Percentiles rank a stretch among this genome's conserved stretches.
These are phyloP conservation scores for Aphanomyces astaci DNA, from an alignment of 352 stramenopile species.

Conservation along the genomic window DNA sequence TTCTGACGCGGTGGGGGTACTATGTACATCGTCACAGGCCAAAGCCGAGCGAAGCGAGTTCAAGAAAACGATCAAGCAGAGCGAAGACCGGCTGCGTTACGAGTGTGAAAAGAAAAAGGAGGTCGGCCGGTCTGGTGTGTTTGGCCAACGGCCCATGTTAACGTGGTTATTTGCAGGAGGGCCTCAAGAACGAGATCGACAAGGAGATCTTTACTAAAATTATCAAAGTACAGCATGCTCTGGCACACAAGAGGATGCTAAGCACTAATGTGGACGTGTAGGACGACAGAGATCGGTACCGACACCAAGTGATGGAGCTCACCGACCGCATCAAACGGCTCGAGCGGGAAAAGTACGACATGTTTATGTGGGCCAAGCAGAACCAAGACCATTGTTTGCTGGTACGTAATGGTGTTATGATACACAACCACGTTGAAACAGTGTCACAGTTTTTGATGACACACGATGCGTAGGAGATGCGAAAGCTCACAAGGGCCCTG, in stretches of 20 bases:
- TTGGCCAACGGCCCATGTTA: background rate
- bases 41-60: constrained; percentile 71
- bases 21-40: no score
- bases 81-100: constrained; percentile 44
- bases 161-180: constrained; percentile 35
- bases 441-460: no score
- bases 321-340: constrained; percentile 56
- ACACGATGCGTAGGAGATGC: constrained; percentile 57
- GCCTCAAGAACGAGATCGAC: constrained; percentile 72
- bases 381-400: constrained; percentile 61
- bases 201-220: constrained; percentile 82
- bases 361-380: constrained; percentile 60
- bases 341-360: constrained; percentile 63
- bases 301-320: constrained; percentile 58
- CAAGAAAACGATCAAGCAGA: constrained; percentile 70
- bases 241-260: background rate
- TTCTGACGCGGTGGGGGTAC: no score
- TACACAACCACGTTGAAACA: no score
- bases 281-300: constrained; percentile 73
- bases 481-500: constrained; percentile 67
- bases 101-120: constrained; percentile 69
- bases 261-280: constrained; percentile 13
- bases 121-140: no score
- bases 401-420: background rate
- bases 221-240: constrained; percentile 37